Conservation (phyloP, 495 filamentous ascomycete genomes). For the Apiosordaria backusii region DNA sequence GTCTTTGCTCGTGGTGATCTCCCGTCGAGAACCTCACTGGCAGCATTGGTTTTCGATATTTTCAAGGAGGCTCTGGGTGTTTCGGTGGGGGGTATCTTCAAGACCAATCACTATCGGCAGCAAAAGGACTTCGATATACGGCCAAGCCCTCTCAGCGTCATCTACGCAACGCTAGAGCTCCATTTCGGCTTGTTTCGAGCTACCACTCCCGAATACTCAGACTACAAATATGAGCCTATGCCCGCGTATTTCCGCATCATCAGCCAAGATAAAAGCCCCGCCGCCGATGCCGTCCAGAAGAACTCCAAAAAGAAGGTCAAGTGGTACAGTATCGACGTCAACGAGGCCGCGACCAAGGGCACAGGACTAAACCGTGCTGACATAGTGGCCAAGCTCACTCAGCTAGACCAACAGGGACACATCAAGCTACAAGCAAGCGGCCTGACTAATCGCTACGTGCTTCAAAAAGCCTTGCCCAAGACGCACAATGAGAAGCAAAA, state of each 20-base stretch:
- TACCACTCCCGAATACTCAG: constrained; percentile 52
- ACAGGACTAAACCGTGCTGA: constrained; percentile 35
- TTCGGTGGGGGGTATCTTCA: constrained; percentile 42
- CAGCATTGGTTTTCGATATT: constrained; percentile 44
- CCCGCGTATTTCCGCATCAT: constrained; percentile 22
- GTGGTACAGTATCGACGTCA: constrained; percentile 45
- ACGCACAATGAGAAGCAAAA: constrained; percentile 33
- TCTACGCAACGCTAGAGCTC: constrained; percentile 54
- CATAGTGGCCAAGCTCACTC: constrained; percentile 48
- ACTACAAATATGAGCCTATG: constrained; percentile 45
- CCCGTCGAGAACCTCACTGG: constrained; percentile 47
- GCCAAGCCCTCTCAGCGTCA: constrained; percentile 37
- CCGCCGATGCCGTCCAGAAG: constrained; percentile 38
- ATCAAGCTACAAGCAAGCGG: constrained; percentile 49
- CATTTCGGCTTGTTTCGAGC: constrained; percentile 52
- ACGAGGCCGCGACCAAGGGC: constrained; percentile 20
- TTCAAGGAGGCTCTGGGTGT: constrained; percentile 31
- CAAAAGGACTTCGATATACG: constrained; percentile 44
- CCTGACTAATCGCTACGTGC: constrained; percentile 47
- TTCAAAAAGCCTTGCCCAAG: constrained; percentile 45
- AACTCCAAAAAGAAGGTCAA: constrained; percentile 27
- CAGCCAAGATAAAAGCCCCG: constrained; percentile 28
- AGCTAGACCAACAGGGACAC: constrained; percentile 40
- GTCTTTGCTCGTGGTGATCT: constrained; percentile 55
- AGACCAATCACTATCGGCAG: constrained; percentile 40